Base-by-base conservation (phyloP, 768 basidiomycete species). In the Lentinus tigrinus region DNA sequence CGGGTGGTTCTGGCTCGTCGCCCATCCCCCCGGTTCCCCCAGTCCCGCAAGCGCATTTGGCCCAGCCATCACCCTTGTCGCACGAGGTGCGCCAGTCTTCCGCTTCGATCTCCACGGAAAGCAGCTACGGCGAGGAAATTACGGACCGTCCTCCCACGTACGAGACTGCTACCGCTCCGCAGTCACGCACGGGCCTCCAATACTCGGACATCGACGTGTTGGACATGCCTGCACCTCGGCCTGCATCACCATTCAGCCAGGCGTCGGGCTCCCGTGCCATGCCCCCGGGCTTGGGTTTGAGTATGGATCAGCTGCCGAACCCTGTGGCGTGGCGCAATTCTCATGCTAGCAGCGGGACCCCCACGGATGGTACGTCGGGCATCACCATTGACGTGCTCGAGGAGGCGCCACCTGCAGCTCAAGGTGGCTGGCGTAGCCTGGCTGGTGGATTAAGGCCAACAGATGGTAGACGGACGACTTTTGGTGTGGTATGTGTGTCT, bases 361-460 rank as follows among this genome's bases (percentile, higher is more conserved):
- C 57, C 17, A 62, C 60, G 14, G 65, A 64, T 6, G 44, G 47
- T n/a, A 62, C 62, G 39, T 63, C 63, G 3, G 64, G 57, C 5
- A 67, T 85, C 53, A 71, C 77, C 3, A 78, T 85, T 19, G 87
- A 90, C 65, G 67, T 88, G 5, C 72, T 89, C 16, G 89, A 91
- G 59, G 85, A 89, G 34, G 85, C 78, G 23, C 89, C 89, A 8
- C 89, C 89, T 3, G 67, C 67, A 54, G 83, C 88, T 24, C 78
- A 77, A 19, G 81, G 80, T 54, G 74, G 80, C 4, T 91, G 89
- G 89, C 76, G 82, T 57, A 74, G 75, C 11, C 73, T 89, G 58
- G 74, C 84, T 9, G 66, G 77, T 36, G 73, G 73, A 19, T 61
- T 66, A 56, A 56, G 74, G 72, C 37, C 75, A 17, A 31, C 38